These are phyloP conservation scores for Baorangia bicolor DNA, from an alignment of 768 basidiomycete species.

Conservation along the genomic window DNA sequence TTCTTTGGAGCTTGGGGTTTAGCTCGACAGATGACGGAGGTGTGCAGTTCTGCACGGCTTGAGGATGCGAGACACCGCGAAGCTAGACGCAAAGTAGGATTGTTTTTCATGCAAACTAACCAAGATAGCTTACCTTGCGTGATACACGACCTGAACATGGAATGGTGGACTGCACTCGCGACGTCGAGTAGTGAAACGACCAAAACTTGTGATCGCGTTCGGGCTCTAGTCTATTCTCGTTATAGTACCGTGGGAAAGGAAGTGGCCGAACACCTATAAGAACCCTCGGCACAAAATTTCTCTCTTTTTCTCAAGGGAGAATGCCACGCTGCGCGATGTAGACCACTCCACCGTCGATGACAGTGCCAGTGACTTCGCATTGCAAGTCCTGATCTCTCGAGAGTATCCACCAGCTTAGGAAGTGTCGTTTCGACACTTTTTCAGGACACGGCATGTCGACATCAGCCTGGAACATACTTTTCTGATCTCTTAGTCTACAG, in stretches of 20 bases:
- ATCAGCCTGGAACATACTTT: slow-evolving; percentile 49
- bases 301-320: slow-evolving; percentile 40
- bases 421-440: slow-evolving; percentile 55
- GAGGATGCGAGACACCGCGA: slow-evolving; percentile 43
- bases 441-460: slow-evolving; percentile 65
- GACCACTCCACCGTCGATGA: slow-evolving; percentile 50
- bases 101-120: not conserved
- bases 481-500: not conserved
- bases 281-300: not conserved
- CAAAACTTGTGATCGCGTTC: not conserved
- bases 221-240: not conserved
- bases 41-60: slow-evolving; percentile 46
- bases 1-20: slow-evolving; percentile 37
- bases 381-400: slow-evolving; percentile 55
- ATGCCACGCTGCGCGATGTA: slow-evolving; percentile 68
- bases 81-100: slow-evolving; percentile 20
- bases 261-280: slow-evolving; percentile 20
- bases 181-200: not conserved
- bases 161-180: not conserved
- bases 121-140: slow-evolving; percentile 16
- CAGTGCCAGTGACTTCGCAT: slow-evolving; percentile 62
- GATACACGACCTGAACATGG: slow-evolving; percentile 31
- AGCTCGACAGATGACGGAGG: slow-evolving; percentile 42
- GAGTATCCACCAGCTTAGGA: slow-evolving; percentile 57
- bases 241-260: slow-evolving; percentile 40